phyloP scores from a whole-genome alignment of 2,329 filamentous ascomycete species.

The Phyllosticta ampelicida region DNA sequence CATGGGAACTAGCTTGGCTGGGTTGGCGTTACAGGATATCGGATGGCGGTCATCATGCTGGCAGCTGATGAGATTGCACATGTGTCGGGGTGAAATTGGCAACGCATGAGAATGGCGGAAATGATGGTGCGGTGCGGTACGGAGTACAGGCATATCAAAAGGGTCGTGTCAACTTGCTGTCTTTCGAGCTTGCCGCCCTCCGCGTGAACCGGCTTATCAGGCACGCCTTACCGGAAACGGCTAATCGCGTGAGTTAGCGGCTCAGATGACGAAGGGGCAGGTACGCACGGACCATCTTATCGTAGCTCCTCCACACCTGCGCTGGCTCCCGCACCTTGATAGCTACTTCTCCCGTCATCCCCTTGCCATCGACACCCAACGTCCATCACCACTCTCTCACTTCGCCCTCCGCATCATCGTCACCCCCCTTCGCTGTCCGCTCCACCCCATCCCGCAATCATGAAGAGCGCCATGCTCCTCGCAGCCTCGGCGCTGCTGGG shows the following conservation, averaged over 20 bases:
- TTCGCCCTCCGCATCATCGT: not conserved
- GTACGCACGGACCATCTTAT: not conserved
- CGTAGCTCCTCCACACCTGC: not conserved
- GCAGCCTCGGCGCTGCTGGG: conserved; percentile 71
- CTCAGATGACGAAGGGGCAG: conserved; percentile 10
- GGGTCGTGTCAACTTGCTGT: not conserved
- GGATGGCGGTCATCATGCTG: not conserved
- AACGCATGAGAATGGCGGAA: not conserved
- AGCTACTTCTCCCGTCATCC: not conserved
- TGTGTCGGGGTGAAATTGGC: not conserved
- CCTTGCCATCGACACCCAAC: not conserved
- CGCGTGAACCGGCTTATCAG: not conserved
- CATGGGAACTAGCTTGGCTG: not conserved
- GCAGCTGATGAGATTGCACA: not conserved
- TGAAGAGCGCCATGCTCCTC: conserved; percentile 78
- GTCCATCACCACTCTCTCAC: not conserved
- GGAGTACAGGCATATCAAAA: not conserved
- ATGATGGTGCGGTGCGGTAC: no score
- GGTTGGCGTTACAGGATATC: not conserved
- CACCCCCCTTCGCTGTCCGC: not conserved
- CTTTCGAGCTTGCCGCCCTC: not conserved
- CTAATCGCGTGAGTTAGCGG: not conserved
- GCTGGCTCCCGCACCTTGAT: not conserved
- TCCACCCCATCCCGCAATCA: conserved; percentile 29
- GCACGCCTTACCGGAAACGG: not conserved